Base-by-base conservation (phyloP, 164 flowering plant genomes). In the Annona squamosa region DNA sequence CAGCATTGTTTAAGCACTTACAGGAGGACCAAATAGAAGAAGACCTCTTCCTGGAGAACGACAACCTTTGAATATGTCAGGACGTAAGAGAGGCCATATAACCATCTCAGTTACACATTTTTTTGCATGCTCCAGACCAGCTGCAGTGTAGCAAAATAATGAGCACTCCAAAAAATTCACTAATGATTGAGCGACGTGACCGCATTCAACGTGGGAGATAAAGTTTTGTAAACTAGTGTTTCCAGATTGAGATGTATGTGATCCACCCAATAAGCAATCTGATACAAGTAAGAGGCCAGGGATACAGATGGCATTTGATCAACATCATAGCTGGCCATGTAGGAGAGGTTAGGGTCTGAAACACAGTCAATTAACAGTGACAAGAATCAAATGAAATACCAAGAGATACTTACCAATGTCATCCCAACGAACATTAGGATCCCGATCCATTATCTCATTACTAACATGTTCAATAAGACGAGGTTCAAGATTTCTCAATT, bases 51-150 rank as follows among this genome's bases (percentile, higher is more conserved):
- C 99, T 47, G 99, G 99, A 79, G 99, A 90, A 72, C 98, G 99
- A 73, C 97, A 92, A 64, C 99, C 99, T 86, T 84, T 90, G 80
- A 96, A 96, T 77, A 96, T 89, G 83, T 93, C 99, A 68, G 99
- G 98, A 67, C 98, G 97, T 81, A 93, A 75, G 71, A 96, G 82
- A 76, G 99, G 99, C 97, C 97, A 96, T 78, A 96, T 92, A 67
- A 96, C 98, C 99, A 96, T 96, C 84, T 96, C 98, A 12, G 92
- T 93, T 76, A 96, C 98, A 79, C 99, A 96, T 76, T 93, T 96
- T 81, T 96, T 96, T 47, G 99, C 99, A 89, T 96, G 99, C 67
- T 90, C 97, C 86, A 96, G 73, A 75, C 99, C 98, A 87, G 99
- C 99, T 95, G 73, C 71, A 79, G 44, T 4, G 80, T 46, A 48